Base-by-base conservation (phyloP, 2,329 filamentous ascomycete genomes). In the Lomentospora prolificans region DNA sequence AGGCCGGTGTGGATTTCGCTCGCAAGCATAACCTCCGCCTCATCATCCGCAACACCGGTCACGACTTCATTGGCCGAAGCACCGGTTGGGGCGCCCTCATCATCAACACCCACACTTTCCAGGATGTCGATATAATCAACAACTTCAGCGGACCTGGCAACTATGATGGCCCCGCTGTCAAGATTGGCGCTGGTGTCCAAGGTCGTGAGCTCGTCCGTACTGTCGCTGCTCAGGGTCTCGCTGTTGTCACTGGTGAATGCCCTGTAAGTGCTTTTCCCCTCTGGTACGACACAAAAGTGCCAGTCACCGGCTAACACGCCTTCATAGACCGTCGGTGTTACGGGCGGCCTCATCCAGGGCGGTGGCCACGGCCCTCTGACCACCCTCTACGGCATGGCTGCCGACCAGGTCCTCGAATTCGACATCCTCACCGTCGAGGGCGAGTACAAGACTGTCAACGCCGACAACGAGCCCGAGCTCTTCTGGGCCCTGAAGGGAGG, bases 311-410 rank as follows among this genome's bases (percentile, higher is more conserved):
- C 36, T 12, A 24, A n/a, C 25, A 14, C 25, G n/a, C 28, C 24
- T 31, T 28, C 5, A n/a, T 56, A 68, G 75, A 74, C 77, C 1
- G 81, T 85, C 3, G 81, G 81, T 7, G 63, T 82, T 10, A 75
- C 79, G 1, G 82, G 82, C n/a, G 82, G 82, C 2, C 82, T 80
- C 57, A 74, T 74, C 1, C 78, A 82, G 64, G 81, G 80, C 3
- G 82, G 79, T 10, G 81, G 81, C 0, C 80, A 84, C 61, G 73
- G 72, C 0, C 69, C 74, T 0, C 64, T 78, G 19, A 67, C 68
- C 3, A 74, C 72, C 2, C 65, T 67, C 9, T 71, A 75, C 50
- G 79, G 79, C 3, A 56, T 62, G 51, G 60, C 63, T 3, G 76
- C 76, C 3, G 78, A 81, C 60, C 74, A 77, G 53, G 71, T 73